Evolutionary conservation across 352 stramenopile genomes (phyloP).

Genomic region (Globisporangium recalcitrans): DNA sequence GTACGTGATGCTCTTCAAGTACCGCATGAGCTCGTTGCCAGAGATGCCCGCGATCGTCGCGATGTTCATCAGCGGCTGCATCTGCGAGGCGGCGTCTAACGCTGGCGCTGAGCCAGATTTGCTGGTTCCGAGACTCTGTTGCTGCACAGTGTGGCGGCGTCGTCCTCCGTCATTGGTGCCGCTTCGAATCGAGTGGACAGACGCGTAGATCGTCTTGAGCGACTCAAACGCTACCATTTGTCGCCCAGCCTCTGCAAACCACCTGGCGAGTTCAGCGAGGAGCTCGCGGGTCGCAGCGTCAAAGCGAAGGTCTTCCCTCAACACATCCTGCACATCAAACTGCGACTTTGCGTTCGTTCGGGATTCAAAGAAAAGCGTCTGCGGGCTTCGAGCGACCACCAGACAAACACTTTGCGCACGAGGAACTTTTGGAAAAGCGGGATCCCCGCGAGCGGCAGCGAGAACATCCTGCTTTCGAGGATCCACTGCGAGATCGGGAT

Average conservation of each 20-base stretch:
- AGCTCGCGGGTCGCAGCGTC: slow-evolving; percentile 31
- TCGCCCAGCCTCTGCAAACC: slow-evolving; percentile 42
- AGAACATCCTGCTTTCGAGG: slow-evolving; percentile 73
- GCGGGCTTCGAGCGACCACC: slow-evolving; percentile 36
- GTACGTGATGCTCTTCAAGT: slow-evolving; percentile 33
- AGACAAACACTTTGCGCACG: slow-evolving; percentile 46
- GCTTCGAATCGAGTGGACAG: slow-evolving; percentile 31
- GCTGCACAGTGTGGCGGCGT: background rate
- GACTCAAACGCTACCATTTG: slow-evolving; percentile 63
- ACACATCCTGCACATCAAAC: slow-evolving; percentile 47
- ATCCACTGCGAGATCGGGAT: slow-evolving; percentile 69
- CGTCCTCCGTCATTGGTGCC: background rate
- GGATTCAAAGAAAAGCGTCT: slow-evolving; percentile 31
- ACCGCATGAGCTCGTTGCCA: slow-evolving; percentile 35
- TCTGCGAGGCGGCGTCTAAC: background rate
- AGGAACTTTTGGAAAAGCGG: slow-evolving; percentile 75
- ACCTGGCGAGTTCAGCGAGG: slow-evolving; percentile 26
- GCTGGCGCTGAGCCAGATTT: background rate
- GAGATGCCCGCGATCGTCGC: slow-evolving; percentile 29
- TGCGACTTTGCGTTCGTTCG: slow-evolving; percentile 18
- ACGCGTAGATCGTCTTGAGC: slow-evolving; percentile 40
- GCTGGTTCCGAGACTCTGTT: background rate
- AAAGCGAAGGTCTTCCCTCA: slow-evolving; percentile 39
- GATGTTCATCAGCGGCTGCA: slow-evolving; percentile 13
- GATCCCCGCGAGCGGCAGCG: slow-evolving; percentile 57